Conservation (phyloP, 306 rosid genomes). For the Senna tora region DNA sequence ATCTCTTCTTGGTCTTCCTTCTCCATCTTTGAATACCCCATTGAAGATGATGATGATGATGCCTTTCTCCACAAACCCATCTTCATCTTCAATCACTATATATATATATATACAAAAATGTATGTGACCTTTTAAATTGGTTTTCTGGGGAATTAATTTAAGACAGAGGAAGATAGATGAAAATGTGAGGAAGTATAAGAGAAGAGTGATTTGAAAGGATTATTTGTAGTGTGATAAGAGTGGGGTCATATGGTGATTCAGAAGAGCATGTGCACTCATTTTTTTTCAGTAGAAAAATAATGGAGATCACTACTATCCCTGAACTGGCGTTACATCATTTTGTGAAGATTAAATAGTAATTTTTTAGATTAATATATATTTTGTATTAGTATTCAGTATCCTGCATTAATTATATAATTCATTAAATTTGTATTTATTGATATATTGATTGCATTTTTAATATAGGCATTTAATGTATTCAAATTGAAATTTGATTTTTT, state of each 20-base stretch:
- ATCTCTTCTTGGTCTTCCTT: slow-evolving; percentile 79
- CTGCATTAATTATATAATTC: too few relatives aligned
- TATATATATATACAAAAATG: too few relatives aligned
- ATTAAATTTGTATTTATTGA: too few relatives aligned
- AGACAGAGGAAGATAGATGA: slow-evolving; percentile 11
- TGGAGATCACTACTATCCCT: slow-evolving; percentile 44
- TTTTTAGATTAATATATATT: too few relatives aligned
- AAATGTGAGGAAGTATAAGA: background rate
- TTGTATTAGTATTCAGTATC: too few relatives aligned
- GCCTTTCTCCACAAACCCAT: slow-evolving; percentile 46
- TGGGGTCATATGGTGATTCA: slow-evolving; percentile 61
- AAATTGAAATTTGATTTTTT: too few relatives aligned
- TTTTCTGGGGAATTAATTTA: background rate
- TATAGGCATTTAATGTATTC: too few relatives aligned
- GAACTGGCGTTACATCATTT: slow-evolving; percentile 61
- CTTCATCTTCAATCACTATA: background rate
- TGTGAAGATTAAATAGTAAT: too few relatives aligned
- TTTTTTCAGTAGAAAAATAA: slow-evolving; percentile 49
- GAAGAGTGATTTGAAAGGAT: slow-evolving; percentile 20
- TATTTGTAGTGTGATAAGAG: slow-evolving; percentile 45
- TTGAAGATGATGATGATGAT: too few relatives aligned
- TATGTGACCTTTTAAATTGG: too few relatives aligned
- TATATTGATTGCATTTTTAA: too few relatives aligned
- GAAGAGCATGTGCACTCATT: slow-evolving; percentile 61
- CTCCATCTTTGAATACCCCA: slow-evolving; percentile 63